Evolutionary conservation across 768 basidiomycete genomes (phyloP).

Genomic region (Cyclocybe cylindracea): DNA sequence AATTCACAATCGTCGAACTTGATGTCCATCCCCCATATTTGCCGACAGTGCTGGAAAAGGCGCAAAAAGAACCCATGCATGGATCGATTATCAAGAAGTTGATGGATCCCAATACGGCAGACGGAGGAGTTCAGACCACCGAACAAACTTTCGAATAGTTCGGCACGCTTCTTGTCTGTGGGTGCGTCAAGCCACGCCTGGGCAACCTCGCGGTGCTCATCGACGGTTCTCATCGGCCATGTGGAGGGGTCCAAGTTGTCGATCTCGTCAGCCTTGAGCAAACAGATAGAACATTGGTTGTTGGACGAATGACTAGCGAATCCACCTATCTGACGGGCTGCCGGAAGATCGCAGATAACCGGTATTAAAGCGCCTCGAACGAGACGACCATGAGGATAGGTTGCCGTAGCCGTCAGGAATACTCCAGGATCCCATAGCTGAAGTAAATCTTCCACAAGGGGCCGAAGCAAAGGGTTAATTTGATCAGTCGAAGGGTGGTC

Average conservation of each 20-base stretch:
- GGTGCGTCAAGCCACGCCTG: constrained; percentile 22
- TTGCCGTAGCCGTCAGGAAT: constrained; percentile 19
- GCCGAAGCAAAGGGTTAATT: constrained; percentile 36
- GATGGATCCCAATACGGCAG: constrained; percentile 37
- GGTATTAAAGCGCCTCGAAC: constrained; percentile 29
- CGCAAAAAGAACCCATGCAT: constrained; percentile 36
- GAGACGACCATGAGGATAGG: constrained; percentile 21
- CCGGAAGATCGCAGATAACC: constrained; percentile 34
- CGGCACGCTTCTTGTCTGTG: constrained; percentile 7
- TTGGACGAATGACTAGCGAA: constrained; percentile 13
- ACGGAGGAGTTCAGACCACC: constrained; percentile 21
- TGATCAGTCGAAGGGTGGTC: constrained; percentile 28
- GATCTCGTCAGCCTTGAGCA: constrained; percentile 15
- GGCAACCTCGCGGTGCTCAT: constrained; percentile 17
- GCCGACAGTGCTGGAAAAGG: constrained; percentile 22
- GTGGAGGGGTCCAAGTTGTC: constrained; percentile 17
- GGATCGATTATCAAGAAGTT: constrained; percentile 26
- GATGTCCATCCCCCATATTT: constrained; percentile 22
- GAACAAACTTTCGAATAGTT: constrained; percentile 16
- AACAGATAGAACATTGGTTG: constrained; percentile 23
- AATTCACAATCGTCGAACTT: constrained; percentile 10
- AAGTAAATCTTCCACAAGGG: constrained; percentile 36
- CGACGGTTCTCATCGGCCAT: constrained; percentile 12
- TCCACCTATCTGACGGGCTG: constrained; percentile 25
- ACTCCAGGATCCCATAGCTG: constrained; percentile 29